Conservation (phyloP, 768 basidiomycete genomes). For the Macrolepiota fuliginosa region DNA sequence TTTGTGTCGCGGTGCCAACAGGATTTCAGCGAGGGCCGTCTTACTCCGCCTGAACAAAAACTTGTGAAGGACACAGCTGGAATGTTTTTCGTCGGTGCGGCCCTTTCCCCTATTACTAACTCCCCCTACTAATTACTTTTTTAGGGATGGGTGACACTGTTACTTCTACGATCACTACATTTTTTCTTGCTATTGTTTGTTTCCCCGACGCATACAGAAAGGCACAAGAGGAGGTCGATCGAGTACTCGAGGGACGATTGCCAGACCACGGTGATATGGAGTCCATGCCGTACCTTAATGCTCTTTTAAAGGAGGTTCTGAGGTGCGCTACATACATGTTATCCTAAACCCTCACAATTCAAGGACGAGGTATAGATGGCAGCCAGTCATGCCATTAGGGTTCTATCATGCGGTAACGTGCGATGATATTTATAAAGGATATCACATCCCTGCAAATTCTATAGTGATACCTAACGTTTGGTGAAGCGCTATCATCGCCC, state of each 20-base stretch:
- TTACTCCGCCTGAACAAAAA: slow-evolving; percentile 8
- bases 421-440: slow-evolving; percentile 15
- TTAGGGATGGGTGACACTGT: too few relatives aligned
- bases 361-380: neutral
- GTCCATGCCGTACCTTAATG: slow-evolving; percentile 19
- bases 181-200: slow-evolving; percentile 16
- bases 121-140: too few relatives aligned
- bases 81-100: slow-evolving; percentile 18
- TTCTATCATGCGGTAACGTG: neutral
- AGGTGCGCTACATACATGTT: slow-evolving; percentile 4
- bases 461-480: slow-evolving; percentile 12
- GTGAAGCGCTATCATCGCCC: neutral
- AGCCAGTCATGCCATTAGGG: slow-evolving; percentile 4
- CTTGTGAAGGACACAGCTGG: slow-evolving; percentile 18
- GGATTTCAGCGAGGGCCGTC: slow-evolving; percentile 12
- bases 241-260: slow-evolving; percentile 21
- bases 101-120: neutral
- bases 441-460: slow-evolving; percentile 14
- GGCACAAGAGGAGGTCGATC: slow-evolving; percentile 39
- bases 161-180: slow-evolving; percentile 7
- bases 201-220: slow-evolving; percentile 32
- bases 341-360: slow-evolving; percentile 14
- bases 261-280: slow-evolving; percentile 18
- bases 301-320: slow-evolving; percentile 20
- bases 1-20: slow-evolving; percentile 16